Conservation (phyloP, 139 green algal genomes). For the Pleodorina starrii region DNA sequence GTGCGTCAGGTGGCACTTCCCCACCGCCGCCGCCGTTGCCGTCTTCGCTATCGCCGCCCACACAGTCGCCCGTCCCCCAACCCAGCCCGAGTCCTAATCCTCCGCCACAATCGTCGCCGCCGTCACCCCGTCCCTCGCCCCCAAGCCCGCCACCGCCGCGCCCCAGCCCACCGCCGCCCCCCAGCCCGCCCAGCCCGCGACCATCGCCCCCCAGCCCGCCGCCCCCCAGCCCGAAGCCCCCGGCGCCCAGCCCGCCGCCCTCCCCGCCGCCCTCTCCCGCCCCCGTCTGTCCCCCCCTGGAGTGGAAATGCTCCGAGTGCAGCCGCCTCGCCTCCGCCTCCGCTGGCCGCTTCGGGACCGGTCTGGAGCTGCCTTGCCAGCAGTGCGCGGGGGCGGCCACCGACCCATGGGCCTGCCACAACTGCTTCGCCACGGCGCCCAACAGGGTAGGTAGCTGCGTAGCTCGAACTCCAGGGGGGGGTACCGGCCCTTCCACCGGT, state of each 20-base stretch:
- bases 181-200: not conserved
- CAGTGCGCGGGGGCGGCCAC: not conserved
- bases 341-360: not conserved
- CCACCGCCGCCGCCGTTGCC: not conserved
- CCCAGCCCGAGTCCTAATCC: not conserved
- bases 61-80: not conserved
- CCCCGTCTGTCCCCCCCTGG: not conserved
- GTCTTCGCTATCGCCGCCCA: not conserved
- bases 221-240: not conserved
- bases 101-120: not conserved
- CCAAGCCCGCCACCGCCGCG: not conserved
- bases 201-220: not conserved
- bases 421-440: not conserved
- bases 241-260: not conserved
- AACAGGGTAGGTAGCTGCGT: not conserved
- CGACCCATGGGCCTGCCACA: constrained; percentile 28
- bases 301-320: constrained; percentile 13
- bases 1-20: not conserved
- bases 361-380: not conserved
- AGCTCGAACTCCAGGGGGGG: too few species aligned
- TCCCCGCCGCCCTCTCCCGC: not conserved
- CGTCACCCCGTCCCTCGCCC: not conserved
- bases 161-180: not conserved
- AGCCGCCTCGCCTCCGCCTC: not conserved
- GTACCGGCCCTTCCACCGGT: too few species aligned